Base-by-base conservation (phyloP, 768 basidiomycete genomes). In the Dentipellis fragilis region DNA sequence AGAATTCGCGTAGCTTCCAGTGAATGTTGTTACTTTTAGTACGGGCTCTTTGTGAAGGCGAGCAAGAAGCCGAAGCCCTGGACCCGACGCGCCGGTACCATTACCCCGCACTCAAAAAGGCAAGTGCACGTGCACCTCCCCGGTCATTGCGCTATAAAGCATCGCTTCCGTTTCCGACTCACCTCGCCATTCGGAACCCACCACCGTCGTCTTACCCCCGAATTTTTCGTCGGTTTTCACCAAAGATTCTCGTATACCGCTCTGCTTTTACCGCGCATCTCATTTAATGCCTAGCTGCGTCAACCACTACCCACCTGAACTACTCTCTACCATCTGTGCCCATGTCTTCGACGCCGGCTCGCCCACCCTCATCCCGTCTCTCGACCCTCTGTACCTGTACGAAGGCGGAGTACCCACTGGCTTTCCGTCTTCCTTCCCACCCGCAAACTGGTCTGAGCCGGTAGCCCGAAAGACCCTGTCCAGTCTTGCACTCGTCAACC, bases 401-500 rank as follows among this genome's bases (percentile, higher is more conserved):
- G 67, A 77, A 47, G 63, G 58, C 9, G 58, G 66, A 9, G 55
- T 65, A 1, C 89, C 90, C 1, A 80, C 81, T 0, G 77, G 77
- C 1, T 71, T 85, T 36, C 89, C 89, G 0, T 85, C 88, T 0
- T 81, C 89, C n/a, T 73, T 80, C 58, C 90, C 89, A 0, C 75
- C 84, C 1, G 72, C 80, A 14, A 78, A 80, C 65, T 89, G 83
- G 82, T 71, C 86, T 0, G 89, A 91, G 59, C 73, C 80, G 5
- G 63, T 81, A 34, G 75, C 81, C 22, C 80, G 89, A 11, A 74
- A 69, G 56, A 84, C 90, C 0, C 75, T 93, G 19, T 75, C 80
- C 5, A 82, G 69, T 61, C 82, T 92, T 46, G 89, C 85, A 63
- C 78, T 88, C 58, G 88, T 90, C 45, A 88, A 83, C 64, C 85